phyloP scores from a whole-genome alignment of 768 basidiomycete species.

The Leucocoprinus leucothites region DNA sequence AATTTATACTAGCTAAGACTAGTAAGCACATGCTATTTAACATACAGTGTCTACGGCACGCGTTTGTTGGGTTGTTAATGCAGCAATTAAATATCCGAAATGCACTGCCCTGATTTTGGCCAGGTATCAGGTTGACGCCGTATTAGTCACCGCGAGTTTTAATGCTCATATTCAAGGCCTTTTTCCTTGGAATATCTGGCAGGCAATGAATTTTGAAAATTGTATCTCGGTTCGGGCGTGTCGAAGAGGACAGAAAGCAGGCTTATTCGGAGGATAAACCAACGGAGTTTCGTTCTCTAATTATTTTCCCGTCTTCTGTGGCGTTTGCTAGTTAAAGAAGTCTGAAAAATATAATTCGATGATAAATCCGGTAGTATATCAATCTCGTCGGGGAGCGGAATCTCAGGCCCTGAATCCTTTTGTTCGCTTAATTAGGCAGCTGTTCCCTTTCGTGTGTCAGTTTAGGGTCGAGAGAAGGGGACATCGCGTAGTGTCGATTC shows the following conservation, averaged over 20 bases:
- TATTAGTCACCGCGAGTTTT: too few relatives aligned
- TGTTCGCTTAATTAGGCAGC: constrained; percentile 7
- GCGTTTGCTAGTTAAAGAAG: background rate
- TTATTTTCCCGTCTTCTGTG: too few relatives aligned
- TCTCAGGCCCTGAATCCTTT: background rate
- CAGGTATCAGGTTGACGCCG: too few relatives aligned
- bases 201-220: too few relatives aligned
- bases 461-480: background rate
- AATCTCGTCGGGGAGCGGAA: background rate
- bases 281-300: too few relatives aligned
- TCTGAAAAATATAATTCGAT: too few relatives aligned
- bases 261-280: too few relatives aligned
- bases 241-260: too few relatives aligned
- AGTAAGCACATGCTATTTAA: background rate
- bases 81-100: background rate
- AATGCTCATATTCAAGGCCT: too few relatives aligned
- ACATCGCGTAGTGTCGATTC: background rate
- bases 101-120: too few relatives aligned
- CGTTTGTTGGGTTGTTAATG: background rate
- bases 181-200: too few relatives aligned
- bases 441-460: background rate
- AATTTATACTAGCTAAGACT: background rate
- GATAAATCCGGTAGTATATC: background rate
- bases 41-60: background rate
- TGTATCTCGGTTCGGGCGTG: too few relatives aligned